A percentile compares a stretch with the other conserved stretches of the same genome.
Evolutionary conservation across 495 filamentous ascomycete genomes (phyloP).

Genomic region (Neurospora sp.): DNA sequence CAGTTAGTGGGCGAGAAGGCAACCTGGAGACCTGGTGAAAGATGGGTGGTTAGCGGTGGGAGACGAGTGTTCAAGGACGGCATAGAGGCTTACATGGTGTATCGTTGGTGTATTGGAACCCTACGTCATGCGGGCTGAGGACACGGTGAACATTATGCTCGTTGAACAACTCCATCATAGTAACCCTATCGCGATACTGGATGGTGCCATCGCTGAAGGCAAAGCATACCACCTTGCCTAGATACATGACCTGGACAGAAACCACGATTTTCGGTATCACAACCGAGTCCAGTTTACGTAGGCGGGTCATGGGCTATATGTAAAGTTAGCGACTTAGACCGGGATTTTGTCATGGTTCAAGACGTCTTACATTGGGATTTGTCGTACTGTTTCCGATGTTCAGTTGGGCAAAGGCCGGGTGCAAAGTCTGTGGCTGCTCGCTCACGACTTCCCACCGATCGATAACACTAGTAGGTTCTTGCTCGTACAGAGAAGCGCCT

Average conservation of each 20-base stretch:
- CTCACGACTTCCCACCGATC: slow-evolving; percentile 67
- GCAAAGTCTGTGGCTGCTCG: slow-evolving; percentile 47
- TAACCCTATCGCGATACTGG: slow-evolving; percentile 63
- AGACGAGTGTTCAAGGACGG: slow-evolving; percentile 13
- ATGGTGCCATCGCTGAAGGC: slow-evolving; percentile 66
- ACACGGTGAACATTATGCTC: slow-evolving; percentile 53
- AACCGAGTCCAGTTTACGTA: slow-evolving; percentile 59
- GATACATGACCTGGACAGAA: slow-evolving; percentile 52
- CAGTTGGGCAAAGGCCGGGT: slow-evolving; percentile 66
- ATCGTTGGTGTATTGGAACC: slow-evolving; percentile 51
- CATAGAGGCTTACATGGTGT: slow-evolving; percentile 34
- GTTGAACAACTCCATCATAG: slow-evolving; percentile 52
- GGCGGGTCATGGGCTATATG: slow-evolving; percentile 42
- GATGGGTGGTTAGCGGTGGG: slow-evolving; percentile 4
- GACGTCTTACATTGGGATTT: background rate
- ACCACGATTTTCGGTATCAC: slow-evolving; percentile 56
- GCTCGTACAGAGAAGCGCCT: slow-evolving; percentile 41
- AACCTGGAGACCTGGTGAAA: slow-evolving; percentile 45
- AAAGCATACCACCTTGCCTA: slow-evolving; percentile 57
- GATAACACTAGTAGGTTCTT: slow-evolving; percentile 56
- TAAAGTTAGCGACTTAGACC: slow-evolving; percentile 10
- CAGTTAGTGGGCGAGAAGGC: slow-evolving; percentile 68
- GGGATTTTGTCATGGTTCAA: background rate
- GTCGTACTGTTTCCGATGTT: slow-evolving; percentile 42
- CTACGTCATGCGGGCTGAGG: slow-evolving; percentile 58